A percentile compares a stretch with the other conserved stretches of the same genome.
Evolutionary conservation across 495 filamentous ascomycete species (phyloP).

Genomic region (Paragyromitra xinjiangensis): DNA sequence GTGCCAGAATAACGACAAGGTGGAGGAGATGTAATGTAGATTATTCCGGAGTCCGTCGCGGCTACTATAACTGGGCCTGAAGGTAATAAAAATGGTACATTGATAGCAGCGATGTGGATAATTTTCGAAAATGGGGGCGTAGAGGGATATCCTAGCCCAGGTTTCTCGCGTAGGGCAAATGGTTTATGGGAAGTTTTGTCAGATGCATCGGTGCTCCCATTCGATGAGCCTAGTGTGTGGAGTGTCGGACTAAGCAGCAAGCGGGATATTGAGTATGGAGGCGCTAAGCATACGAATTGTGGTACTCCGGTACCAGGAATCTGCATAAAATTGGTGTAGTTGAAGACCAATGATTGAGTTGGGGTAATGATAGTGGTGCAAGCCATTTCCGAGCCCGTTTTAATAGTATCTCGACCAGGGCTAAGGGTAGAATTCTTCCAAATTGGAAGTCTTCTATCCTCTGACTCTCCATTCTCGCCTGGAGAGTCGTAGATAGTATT

Average conservation of each 20-base stretch:
- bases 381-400: not conserved
- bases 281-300: conserved; percentile 11
- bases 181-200: not conserved
- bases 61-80: not conserved
- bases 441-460: not conserved
- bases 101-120: conserved; percentile 7
- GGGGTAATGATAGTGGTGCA: conserved; percentile 7
- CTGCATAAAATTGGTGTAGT: conserved; percentile 3
- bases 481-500: not conserved
- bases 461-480: not conserved
- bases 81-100: not conserved
- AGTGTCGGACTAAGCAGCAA: not conserved
- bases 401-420: not conserved
- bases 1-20: not conserved
- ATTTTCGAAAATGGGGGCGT: not conserved
- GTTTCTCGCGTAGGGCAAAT: not conserved
- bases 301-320: not conserved
- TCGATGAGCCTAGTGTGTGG: not conserved
- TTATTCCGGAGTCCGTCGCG: conserved; percentile 2
- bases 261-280: not conserved
- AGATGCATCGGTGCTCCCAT: not conserved
- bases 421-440: not conserved
- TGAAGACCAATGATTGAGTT: not conserved
- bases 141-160: not conserved
- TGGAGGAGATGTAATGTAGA: conserved; percentile 11